phyloP scores from a whole-genome alignment of 1,139 yeast genomes.

The Pneumocystis jirovecii region DNA sequence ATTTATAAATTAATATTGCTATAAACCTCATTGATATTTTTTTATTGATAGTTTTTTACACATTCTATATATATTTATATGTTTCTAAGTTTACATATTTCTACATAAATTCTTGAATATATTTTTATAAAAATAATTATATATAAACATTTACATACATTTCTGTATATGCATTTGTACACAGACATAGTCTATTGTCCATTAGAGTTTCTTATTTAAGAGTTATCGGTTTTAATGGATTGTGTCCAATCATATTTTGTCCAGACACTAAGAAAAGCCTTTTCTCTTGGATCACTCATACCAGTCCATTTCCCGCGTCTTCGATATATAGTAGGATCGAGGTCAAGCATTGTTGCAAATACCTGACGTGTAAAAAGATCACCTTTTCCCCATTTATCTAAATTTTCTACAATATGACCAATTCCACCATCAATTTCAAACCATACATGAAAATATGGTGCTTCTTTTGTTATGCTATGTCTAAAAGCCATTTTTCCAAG shows the following conservation, averaged over 20 bases:
- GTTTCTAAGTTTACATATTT: no score
- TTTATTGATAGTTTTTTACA: no score
- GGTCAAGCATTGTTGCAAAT: constrained; percentile 31
- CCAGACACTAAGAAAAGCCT: constrained; percentile 20
- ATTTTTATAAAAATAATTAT: no score
- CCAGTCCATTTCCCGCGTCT: constrained; percentile 23
- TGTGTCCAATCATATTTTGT: constrained; percentile 24
- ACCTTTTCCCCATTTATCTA: constrained; percentile 30
- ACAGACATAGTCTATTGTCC: not conserved
- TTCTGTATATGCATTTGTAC: no score
- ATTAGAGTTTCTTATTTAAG: not conserved
- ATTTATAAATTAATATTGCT: no score
- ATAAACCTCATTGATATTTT: no score
- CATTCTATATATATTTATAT: no score
- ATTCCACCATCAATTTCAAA: constrained; percentile 33
- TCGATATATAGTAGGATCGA: constrained; percentile 25
- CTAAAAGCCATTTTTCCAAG: constrained; percentile 25
- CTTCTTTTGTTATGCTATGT: constrained; percentile 31
- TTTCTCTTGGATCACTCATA: constrained; percentile 17
- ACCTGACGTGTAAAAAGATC: constrained; percentile 34
- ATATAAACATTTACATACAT: no score
- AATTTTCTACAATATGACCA: constrained; percentile 37
- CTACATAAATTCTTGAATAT: no score
- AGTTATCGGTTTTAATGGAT: not conserved
- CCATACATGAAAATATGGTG: constrained; percentile 41